Base-by-base conservation (phyloP, 305 asterid genomes). In the Solanum chacoense region DNA sequence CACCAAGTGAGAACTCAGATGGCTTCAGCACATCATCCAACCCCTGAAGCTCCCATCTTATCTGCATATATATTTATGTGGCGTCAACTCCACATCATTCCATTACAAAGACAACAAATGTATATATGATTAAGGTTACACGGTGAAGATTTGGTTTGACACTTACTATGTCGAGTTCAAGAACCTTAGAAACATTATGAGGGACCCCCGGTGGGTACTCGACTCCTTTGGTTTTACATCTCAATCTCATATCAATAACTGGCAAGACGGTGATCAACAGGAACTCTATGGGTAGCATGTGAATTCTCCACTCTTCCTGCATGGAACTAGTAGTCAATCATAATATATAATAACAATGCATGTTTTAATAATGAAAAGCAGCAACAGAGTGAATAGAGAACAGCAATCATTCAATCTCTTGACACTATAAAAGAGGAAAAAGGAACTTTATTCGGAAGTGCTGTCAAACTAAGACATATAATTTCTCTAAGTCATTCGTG, bases 261-360 rank as follows among this genome's bases (percentile, higher is more conserved):
- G 99, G 99, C 16, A 88, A 88, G 37, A 88, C 97, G 0, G 96
- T 93, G 50, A 95, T 94, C 87, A 97, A 95, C 55, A 95, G 93
- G 95, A 96, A 97, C 45, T 95, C 91, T 88, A 97, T 92, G 3
- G 99, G 99, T 50, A 96, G 95, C 99, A 97, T 96, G 90, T 95
- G 95, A 88, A 97, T 94, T 92, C 97, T 94, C 99, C 99, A 97
- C 90, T 93, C 98, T 90, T 96, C 99, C 99, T 97, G 94, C 90
- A 90, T 37, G 55, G 63, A 67, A 88, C 84, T 87, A 55, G 89
- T 42, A 63, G 78, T 72, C 90, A 83, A 87, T 69, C 89, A 78
- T 22, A 35, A 38, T 38, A 40, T 40, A 11, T 40, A 83, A 55
- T 88, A 37, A 31, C 12, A 45, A 35, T 40, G 16, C 22, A n/a